Evolutionary conservation across 2,329 filamentous ascomycete genomes (phyloP).

Genomic region (Botrytis aclada): DNA sequence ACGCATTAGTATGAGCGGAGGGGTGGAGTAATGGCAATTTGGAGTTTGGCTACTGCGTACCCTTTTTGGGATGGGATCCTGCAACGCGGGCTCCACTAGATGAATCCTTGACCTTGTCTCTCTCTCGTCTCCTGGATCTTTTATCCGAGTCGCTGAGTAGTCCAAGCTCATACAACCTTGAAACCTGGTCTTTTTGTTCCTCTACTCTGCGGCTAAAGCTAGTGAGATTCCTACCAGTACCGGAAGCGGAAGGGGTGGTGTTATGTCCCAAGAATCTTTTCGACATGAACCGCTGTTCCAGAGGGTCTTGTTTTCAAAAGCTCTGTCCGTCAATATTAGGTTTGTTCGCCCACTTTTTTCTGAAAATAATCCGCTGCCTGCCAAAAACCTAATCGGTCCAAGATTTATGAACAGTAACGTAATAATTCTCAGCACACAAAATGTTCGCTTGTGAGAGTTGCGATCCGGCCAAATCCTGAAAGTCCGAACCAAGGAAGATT

Average conservation of each 20-base stretch:
- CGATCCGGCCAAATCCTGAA: slow-evolving; percentile 12
- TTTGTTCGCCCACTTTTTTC: neutral
- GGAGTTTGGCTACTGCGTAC: slow-evolving; percentile 30
- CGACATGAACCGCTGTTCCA: slow-evolving; percentile 30
- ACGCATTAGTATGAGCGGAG: slow-evolving; percentile 22
- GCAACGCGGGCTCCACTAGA: slow-evolving; percentile 34
- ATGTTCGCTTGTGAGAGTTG: slow-evolving; percentile 5
- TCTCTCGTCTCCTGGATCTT: slow-evolving; percentile 34
- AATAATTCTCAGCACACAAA: neutral
- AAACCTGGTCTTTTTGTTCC: slow-evolving; percentile 33
- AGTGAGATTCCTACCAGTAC: slow-evolving; percentile 14
- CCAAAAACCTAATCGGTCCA: neutral
- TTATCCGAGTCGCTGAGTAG: slow-evolving; percentile 33
- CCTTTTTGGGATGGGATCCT: slow-evolving; percentile 35
- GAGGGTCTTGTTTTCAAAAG: slow-evolving; percentile 1
- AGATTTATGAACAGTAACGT: neutral
- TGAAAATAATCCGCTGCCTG: neutral
- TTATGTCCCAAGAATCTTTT: slow-evolving; percentile 29
- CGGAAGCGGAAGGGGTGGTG: slow-evolving; percentile 7
- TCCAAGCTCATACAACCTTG: slow-evolving; percentile 37
- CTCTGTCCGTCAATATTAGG: neutral
- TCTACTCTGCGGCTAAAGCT: slow-evolving; percentile 20
- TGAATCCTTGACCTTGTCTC: slow-evolving; percentile 30
- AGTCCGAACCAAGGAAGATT: slow-evolving; percentile 16
- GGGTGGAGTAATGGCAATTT: slow-evolving; percentile 25